Conservation (phyloP, 73 alveolate species). For the Tetrahymena malaccensis region DNA sequence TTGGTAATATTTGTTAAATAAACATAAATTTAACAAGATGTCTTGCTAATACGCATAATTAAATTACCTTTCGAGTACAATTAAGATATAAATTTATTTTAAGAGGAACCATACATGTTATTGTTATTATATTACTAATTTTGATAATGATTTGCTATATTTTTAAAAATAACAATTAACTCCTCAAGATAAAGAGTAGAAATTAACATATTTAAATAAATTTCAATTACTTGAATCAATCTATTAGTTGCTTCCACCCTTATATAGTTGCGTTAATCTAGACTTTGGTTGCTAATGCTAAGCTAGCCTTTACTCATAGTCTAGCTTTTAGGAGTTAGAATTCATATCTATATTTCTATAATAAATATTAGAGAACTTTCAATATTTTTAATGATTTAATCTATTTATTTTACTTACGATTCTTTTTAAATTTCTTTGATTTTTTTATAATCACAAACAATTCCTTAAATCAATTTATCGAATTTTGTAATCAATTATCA, state of each 20-base stretch:
- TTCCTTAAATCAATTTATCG: background rate
- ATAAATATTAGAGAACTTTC: background rate
- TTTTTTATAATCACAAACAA: background rate
- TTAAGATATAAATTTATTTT: background rate
- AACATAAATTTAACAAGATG: background rate
- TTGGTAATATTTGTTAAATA: background rate
- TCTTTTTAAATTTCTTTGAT: background rate
- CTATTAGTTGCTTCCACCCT: background rate
- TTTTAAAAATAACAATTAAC: background rate
- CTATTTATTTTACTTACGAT: background rate
- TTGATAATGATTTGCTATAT: background rate
- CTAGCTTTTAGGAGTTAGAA: background rate
- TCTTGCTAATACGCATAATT: background rate
- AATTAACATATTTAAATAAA: too few species aligned
- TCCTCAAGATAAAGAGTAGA: background rate
- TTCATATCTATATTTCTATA: background rate
- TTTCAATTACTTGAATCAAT: background rate
- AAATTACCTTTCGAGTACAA: background rate
- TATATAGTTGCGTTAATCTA: background rate
- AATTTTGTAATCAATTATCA: background rate
- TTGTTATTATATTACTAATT: background rate
- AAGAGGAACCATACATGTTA: background rate
- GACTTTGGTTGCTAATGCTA: background rate
- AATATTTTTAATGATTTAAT: background rate
- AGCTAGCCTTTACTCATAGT: background rate